A percentile compares a stretch with the other conserved stretches of the same genome.
phyloP scores from a whole-genome alignment of 768 basidiomycete genomes.

The Panus rudis region DNA sequence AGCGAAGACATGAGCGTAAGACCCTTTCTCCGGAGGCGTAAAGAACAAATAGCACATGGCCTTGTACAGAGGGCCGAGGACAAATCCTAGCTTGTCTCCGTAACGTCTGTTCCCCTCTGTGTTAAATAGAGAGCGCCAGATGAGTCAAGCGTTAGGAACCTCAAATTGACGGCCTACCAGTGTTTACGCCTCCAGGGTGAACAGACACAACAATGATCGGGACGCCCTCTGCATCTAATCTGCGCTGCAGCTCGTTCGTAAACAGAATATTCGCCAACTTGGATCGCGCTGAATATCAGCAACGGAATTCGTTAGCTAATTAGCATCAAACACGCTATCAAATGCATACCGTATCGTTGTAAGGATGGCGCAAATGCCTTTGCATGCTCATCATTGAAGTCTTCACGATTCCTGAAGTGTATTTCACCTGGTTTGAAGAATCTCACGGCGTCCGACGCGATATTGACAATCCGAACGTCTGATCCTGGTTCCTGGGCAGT shows the following conservation, averaged over 20 bases:
- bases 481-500: slow-evolving; percentile 41
- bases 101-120: slow-evolving; percentile 12
- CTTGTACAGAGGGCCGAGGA: slow-evolving; percentile 6
- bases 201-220: slow-evolving; percentile 35
- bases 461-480: slow-evolving; percentile 58
- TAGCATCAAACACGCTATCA: background rate
- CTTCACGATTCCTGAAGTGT: slow-evolving; percentile 16
- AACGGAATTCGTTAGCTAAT: background rate
- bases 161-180: slow-evolving; percentile 20
- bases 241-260: slow-evolving; percentile 42
- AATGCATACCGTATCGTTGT: slow-evolving; percentile 15
- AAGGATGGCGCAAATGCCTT: slow-evolving; percentile 7
- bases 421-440: background rate
- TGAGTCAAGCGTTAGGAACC: background rate
- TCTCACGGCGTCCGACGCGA: slow-evolving; percentile 19
- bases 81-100: background rate
- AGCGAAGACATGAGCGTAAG: slow-evolving; percentile 31
- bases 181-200: slow-evolving; percentile 36
- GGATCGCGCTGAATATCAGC: slow-evolving; percentile 31
- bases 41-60: slow-evolving; percentile 22
- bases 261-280: slow-evolving; percentile 49
- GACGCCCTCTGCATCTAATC: slow-evolving; percentile 28
- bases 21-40: slow-evolving; percentile 25
- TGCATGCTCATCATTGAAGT: slow-evolving; percentile 20
- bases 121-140: background rate